phyloP scores from a whole-genome alignment of 1,284 basidiomycete genomes.

The Tranzscheliella williamsii region DNA sequence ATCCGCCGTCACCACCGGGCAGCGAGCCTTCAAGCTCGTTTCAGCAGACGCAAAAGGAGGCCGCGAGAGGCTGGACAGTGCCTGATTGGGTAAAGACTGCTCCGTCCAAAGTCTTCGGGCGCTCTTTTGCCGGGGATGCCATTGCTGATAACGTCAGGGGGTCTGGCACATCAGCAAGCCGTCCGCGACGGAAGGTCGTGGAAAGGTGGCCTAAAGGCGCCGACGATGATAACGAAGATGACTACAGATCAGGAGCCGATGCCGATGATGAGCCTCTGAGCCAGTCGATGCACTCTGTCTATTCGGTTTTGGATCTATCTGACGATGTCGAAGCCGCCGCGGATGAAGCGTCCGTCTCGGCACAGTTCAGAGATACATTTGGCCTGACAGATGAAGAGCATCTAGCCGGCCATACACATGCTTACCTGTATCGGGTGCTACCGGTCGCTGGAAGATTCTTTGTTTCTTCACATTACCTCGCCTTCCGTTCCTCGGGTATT shows the following conservation, averaged over 20 bases:
- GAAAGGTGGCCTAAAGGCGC: slow-evolving; percentile 28
- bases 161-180: neutral
- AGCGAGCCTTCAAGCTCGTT: slow-evolving; percentile 22
- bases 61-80: slow-evolving; percentile 35
- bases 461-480: slow-evolving; percentile 42
- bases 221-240: slow-evolving; percentile 8
- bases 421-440: slow-evolving; percentile 46
- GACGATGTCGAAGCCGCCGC: slow-evolving; percentile 5
- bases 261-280: slow-evolving; percentile 21
- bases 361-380: slow-evolving; percentile 38
- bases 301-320: slow-evolving; percentile 31
- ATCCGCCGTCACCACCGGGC: slow-evolving; percentile 32
- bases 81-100: slow-evolving; percentile 36
- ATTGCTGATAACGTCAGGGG: neutral
- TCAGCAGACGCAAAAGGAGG: slow-evolving; percentile 28
- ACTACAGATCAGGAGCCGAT: slow-evolving; percentile 16
- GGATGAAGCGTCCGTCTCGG: slow-evolving; percentile 5
- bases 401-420: slow-evolving; percentile 35
- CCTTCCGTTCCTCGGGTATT: slow-evolving; percentile 51
- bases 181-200: slow-evolving; percentile 21
- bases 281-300: slow-evolving; percentile 24
- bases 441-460: slow-evolving; percentile 49
- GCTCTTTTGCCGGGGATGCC: neutral
- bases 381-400: slow-evolving; percentile 33
- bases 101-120: slow-evolving; percentile 22